These are phyloP conservation scores for Aspergillaceae sp. DNA, from an alignment of 2,329 filamentous ascomycete genomes.

Conservation along the genomic window DNA sequence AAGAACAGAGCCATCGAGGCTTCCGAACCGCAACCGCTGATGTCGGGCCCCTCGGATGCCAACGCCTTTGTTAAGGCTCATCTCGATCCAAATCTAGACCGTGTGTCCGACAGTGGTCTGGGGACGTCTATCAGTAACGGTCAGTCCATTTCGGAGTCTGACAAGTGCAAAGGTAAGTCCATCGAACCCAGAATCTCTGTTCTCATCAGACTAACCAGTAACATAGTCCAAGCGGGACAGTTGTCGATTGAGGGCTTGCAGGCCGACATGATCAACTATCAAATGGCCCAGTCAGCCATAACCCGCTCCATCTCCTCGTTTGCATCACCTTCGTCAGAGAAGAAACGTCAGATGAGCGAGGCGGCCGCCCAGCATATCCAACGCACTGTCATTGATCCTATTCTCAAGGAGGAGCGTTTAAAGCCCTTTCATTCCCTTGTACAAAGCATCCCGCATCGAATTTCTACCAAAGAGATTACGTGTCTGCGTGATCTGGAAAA, in stretches of 20 bases:
- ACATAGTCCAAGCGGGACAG: slow-evolving; percentile 17
- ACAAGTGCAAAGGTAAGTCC: slow-evolving; percentile 38
- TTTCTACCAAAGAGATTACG: slow-evolving; percentile 75
- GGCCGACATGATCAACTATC: slow-evolving; percentile 13
- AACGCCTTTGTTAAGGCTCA: slow-evolving; percentile 37
- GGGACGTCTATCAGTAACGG: slow-evolving; percentile 68
- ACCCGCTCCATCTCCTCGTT: slow-evolving; percentile 50
- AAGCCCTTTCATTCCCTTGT: slow-evolving; percentile 76
- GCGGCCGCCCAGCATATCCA: slow-evolving; percentile 70
- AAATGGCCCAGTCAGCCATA: slow-evolving; percentile 48
- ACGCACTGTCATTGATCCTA: slow-evolving; percentile 67
- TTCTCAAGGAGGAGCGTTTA: slow-evolving; percentile 62
- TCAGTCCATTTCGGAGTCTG: slow-evolving; percentile 37
- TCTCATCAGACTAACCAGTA: slow-evolving; percentile 6
- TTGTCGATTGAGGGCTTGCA: slow-evolving; percentile 8
- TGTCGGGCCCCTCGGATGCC: too few species aligned
- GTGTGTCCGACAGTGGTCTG: slow-evolving; percentile 79
- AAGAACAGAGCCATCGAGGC: slow-evolving; percentile 25
- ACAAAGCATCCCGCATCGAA: slow-evolving; percentile 67
- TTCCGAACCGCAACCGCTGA: slow-evolving; percentile 18
- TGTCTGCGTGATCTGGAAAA: slow-evolving; percentile 92
- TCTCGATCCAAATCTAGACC: slow-evolving; percentile 49
- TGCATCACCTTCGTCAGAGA: slow-evolving; percentile 40
- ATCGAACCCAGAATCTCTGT: slow-evolving; percentile 3
- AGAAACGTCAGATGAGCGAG: slow-evolving; percentile 52